Evolutionary conservation across 148 eudicot genomes (phyloP).

Genomic region (Beta vulgaris): DNA sequence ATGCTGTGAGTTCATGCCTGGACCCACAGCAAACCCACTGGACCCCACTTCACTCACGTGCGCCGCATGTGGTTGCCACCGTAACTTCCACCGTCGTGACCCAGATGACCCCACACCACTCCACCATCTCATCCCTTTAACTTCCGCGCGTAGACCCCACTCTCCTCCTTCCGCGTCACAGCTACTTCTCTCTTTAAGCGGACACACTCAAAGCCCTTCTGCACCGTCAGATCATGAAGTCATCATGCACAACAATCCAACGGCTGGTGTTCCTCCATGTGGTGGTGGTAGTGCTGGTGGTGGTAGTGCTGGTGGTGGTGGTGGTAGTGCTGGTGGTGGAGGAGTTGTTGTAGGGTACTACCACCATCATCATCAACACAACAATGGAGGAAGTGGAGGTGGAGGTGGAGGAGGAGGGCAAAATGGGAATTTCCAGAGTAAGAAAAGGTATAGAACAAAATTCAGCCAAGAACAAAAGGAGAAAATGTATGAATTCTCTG

Average conservation of each 20-base stretch:
- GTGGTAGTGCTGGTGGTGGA: not conserved
- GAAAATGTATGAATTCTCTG: conserved; percentile 46
- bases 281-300: no score
- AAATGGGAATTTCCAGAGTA: conserved; percentile 11
- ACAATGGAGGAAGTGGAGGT: no score
- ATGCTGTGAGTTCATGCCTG: conserved; percentile 83
- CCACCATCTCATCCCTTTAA: conserved; percentile 20
- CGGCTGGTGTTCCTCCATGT: no score
- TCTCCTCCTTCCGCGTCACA: conserved; percentile 34
- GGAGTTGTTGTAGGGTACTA: not conserved
- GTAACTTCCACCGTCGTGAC: conserved; percentile 84
- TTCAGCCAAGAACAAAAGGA: conserved; percentile 53
- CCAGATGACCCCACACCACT: conserved; percentile 34
- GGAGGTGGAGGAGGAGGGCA: not conserved
- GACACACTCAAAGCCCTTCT: conserved; percentile 18
- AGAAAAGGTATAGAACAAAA: conserved; percentile 40
- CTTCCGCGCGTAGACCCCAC: conserved; percentile 26
- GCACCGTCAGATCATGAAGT: conserved; percentile 22
- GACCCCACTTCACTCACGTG: conserved; percentile 59
- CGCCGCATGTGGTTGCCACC: conserved; percentile 89
- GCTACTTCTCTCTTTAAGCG: conserved; percentile 31
- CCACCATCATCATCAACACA: not conserved
- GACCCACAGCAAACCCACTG: conserved; percentile 32
- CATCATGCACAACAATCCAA: conserved; percentile 1
- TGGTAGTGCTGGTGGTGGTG: no score